Percentiles rank a stretch among this genome's conserved stretches.
phyloP scores from a whole-genome alignment of 768 basidiomycete genomes.

The Trametes villosa region DNA sequence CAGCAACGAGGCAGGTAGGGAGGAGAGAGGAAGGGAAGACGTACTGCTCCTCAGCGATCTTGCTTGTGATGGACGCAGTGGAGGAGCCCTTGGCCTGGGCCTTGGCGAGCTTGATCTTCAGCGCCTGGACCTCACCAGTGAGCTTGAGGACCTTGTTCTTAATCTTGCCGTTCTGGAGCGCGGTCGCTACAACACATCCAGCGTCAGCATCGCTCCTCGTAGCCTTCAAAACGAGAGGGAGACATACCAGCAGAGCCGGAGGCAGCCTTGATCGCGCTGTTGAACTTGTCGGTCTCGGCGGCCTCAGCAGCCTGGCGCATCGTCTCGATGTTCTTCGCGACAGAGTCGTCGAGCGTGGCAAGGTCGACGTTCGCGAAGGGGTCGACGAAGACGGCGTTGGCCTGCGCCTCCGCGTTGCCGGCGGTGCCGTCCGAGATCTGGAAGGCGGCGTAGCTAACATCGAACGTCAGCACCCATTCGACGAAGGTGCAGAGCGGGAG shows the following conservation, averaged over 20 bases:
- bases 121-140: conserved; percentile 41
- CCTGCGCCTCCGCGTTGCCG: conserved; percentile 40
- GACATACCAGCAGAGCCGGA: conserved; percentile 31
- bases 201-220: not conserved
- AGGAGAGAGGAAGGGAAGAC: conserved; percentile 1
- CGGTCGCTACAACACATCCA: conserved; percentile 25
- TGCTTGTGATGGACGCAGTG: conserved; percentile 34
- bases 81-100: conserved; percentile 38
- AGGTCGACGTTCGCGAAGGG: conserved; percentile 41
- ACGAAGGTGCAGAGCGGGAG: too few relatives aligned
- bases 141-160: conserved; percentile 52
- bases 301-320: conserved; percentile 43
- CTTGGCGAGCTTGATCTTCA: conserved; percentile 44
- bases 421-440: conserved; percentile 45
- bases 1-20: not conserved
- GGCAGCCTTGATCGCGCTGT: conserved; percentile 41
- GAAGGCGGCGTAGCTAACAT: conserved; percentile 41
- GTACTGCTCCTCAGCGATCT: conserved; percentile 37
- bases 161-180: conserved; percentile 44
- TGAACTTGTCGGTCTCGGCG: conserved; percentile 43
- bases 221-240: not conserved
- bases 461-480: too few relatives aligned
- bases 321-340: conserved; percentile 32
- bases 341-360: conserved; percentile 36
- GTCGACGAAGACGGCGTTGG: conserved; percentile 44